A percentile compares a stretch with the other conserved stretches of the same genome.
phyloP scores from a whole-genome alignment of 306 rosid species.

The Sesbania bispinosa region DNA sequence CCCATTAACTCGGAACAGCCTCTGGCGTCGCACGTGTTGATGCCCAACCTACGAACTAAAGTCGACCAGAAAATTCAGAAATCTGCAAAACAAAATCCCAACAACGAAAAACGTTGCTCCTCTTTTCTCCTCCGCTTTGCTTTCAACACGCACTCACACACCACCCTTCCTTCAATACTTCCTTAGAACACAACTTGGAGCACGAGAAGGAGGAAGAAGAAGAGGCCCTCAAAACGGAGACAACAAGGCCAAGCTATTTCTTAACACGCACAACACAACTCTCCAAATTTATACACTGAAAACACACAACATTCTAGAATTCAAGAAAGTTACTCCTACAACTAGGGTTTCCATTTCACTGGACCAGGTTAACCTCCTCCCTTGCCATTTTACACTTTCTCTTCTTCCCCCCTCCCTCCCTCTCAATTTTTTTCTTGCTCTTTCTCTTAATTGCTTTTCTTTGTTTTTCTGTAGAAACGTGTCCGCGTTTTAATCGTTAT shows the following conservation, averaged over 20 bases:
- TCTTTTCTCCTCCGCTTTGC: neutral
- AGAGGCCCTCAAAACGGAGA: neutral
- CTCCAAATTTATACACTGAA: conserved; percentile 11
- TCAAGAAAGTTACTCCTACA: neutral
- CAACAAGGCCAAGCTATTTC: neutral
- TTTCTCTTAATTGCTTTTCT: no score
- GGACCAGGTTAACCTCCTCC: conserved; percentile 35
- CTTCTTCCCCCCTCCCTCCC: no score
- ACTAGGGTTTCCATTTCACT: conserved; percentile 65
- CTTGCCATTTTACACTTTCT: neutral
- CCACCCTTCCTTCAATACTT: no score
- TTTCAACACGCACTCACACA: conserved; percentile 15
- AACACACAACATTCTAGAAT: conserved; percentile 14
- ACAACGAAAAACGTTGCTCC: conserved; percentile 14
- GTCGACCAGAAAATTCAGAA: neutral
- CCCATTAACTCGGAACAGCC: conserved; percentile 20
- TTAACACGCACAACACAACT: conserved; percentile 29
- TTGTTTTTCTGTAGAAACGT: neutral
- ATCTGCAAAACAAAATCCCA: neutral
- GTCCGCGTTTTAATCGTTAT: conserved; percentile 15
- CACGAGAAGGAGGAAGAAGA: no score
- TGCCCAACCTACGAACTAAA: conserved; percentile 32
- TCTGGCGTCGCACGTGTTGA: conserved; percentile 52
- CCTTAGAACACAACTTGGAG: no score
- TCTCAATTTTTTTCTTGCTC: conserved; percentile 8